Conservation (phyloP, 208 protist species). For the Strigomonas culicis region DNA sequence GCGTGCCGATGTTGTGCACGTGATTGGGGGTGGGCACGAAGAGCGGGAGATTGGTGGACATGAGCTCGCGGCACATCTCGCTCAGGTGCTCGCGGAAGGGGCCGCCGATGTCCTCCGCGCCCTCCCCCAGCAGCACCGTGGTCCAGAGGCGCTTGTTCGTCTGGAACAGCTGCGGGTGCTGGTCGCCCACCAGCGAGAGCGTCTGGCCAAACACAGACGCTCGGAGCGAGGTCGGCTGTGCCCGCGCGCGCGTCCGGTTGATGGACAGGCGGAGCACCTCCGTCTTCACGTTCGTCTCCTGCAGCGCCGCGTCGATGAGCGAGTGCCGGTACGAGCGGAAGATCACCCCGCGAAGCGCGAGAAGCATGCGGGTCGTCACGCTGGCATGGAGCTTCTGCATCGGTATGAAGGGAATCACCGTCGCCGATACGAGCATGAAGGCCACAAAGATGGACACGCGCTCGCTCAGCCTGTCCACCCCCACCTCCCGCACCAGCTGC, state of each 20-base stretch:
- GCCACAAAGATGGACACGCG: conserved; percentile 59
- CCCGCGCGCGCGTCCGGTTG: conserved; percentile 55
- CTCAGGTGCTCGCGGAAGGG: conserved; percentile 91
- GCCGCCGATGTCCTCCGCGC: conserved; percentile 92
- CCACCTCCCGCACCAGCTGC: conserved; percentile 11
- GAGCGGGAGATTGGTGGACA: conserved; percentile 71
- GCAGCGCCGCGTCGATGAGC: conserved; percentile 62
- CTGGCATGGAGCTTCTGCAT: conserved; percentile 48
- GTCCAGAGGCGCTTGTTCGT: conserved; percentile 87
- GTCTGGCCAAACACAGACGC: conserved; percentile 90
- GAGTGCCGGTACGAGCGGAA: conserved; percentile 58
- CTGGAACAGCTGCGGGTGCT: conserved; percentile 78
- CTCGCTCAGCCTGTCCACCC: conserved; percentile 21
- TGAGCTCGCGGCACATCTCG: conserved; percentile 92
- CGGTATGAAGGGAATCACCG: conserved; percentile 73
- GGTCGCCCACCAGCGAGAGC: conserved; percentile 53
- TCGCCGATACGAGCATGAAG: conserved; percentile 64
- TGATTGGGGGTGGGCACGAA: conserved; percentile 92
- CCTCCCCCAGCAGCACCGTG: conserved; percentile 89
- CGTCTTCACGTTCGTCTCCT: conserved; percentile 65
- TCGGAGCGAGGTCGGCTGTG: conserved; percentile 17
- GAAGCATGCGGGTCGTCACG: conserved; percentile 54
- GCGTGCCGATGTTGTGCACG: conserved; percentile 74
- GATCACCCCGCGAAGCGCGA: conserved; percentile 58
- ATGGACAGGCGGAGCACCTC: conserved; percentile 84